Evolutionary conservation across 2,329 filamentous ascomycete genomes (phyloP).

Genomic region (Pestalotiopsis fici): DNA sequence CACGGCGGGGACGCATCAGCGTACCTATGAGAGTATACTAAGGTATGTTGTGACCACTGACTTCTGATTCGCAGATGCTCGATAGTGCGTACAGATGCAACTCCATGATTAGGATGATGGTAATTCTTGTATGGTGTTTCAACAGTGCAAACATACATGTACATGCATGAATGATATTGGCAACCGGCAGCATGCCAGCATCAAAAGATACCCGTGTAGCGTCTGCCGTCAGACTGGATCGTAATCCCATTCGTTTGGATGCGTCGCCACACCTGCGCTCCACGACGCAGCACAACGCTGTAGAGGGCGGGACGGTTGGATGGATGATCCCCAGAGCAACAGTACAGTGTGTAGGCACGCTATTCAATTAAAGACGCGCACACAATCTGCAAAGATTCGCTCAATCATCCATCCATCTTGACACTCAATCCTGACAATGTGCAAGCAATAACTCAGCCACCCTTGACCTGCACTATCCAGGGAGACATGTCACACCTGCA

Average conservation of each 20-base stretch:
- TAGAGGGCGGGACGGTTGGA: neutral
- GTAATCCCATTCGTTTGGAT: neutral
- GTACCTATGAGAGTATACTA: too few relatives aligned
- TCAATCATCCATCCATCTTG: neutral
- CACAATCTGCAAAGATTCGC: neutral
- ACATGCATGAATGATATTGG: too few relatives aligned
- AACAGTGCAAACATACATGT: too few relatives aligned
- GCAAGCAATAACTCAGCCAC: neutral
- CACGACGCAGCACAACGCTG: neutral
- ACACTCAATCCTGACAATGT: too few relatives aligned
- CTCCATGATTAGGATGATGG: neutral
- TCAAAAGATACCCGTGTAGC: neutral
- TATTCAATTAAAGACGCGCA: neutral
- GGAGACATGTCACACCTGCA: neutral
- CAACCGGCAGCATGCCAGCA: too few relatives aligned
- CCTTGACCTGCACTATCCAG: neutral
- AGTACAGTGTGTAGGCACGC: too few relatives aligned
- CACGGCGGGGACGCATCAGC: neutral
- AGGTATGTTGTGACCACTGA: neutral
- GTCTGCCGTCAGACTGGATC: neutral
- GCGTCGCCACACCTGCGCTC: neutral
- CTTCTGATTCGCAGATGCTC: neutral
- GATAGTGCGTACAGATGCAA: neutral
- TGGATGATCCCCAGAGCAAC: too few relatives aligned
- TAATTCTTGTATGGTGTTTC: neutral